Base-by-base conservation (phyloP, 2,329 filamentous ascomycete species). In the Ophiostoma himal-ulmi region DNA sequence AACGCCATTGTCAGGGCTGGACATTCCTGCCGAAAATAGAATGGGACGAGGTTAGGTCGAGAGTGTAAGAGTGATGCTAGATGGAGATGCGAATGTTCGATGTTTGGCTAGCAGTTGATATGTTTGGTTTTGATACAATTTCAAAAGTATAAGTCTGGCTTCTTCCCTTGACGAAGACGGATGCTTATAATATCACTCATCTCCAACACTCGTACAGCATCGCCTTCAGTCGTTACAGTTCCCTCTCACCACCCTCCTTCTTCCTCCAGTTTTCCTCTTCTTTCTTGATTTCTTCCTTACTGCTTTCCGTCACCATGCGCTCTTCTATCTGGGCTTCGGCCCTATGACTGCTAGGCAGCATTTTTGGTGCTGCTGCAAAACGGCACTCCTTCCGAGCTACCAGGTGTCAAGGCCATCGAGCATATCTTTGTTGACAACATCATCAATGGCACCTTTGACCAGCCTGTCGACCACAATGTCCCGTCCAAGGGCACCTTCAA, bases 391-490 rank as follows among this genome's bases (percentile, higher is more conserved):
- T 34, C 30, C 6, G n/a, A 64, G 13, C 60, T 30, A 11, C 60
- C 60, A 17, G 60, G 60, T 64, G 30, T 64, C 34, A 64, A 36
- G 30, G 60, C 34, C 5, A 4, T 36, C 26, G 60, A 64, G 4
- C 30, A 64, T 30, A 8, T 0, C 34, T n/a, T 10, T 17, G 30
- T 26, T 2, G 8, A 26, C 2, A 57, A 57, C 22, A 57, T 57
- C 44, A 26, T 26, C 52, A 57, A 57, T 11, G 65, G 10, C n/a
- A 71, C 69, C 4, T 82, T 82, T 67, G 76, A 81, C 71, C 80
- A 82, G 77, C 78, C 80, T 30, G 72, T 82, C 69, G 80, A 82
- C 75, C 81, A 82, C 76, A 69, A 75, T 67, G 75, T 81, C 72
- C 78, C 78, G 22, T 73, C 74, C 34, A 77, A 78, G 54, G 81